Evolutionary conservation across 2,329 filamentous ascomycete species (phyloP).

Genomic region (Fusarium veterinarium): DNA sequence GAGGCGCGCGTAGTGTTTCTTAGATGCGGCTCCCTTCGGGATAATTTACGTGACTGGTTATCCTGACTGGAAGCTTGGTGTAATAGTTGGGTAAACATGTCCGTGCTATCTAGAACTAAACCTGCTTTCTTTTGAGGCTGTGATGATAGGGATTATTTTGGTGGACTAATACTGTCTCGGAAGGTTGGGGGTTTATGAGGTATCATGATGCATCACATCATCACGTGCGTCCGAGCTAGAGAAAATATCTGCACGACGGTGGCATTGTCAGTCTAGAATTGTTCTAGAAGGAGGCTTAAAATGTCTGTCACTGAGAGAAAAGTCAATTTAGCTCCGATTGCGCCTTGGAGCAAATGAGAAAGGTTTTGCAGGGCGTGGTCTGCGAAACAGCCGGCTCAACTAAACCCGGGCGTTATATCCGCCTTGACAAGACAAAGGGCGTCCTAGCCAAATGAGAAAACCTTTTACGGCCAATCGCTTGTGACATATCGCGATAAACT

Average conservation of each 20-base stretch:
- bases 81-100: conserved; percentile 6
- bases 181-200: not conserved
- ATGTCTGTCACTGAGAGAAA: not conserved
- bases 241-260: not conserved
- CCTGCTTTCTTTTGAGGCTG: not conserved
- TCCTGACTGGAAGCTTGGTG: not conserved
- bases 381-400: not conserved
- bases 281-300: not conserved
- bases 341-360: not conserved
- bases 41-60: not conserved
- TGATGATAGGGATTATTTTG: too few relatives aligned
- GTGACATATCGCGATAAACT: not conserved
- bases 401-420: not conserved
- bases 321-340: not conserved
- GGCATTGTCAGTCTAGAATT: not conserved
- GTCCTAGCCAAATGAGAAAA: not conserved
- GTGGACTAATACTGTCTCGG: not conserved
- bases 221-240: not conserved
- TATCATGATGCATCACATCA: not conserved
- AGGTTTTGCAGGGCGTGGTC: not conserved
- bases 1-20: conserved; percentile 11
- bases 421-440: not conserved
- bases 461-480: not conserved
- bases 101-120: not conserved
- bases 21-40: conserved; percentile 18